phyloP scores from a whole-genome alignment of 306 rosid genomes.

The Ceratonia siliqua region DNA sequence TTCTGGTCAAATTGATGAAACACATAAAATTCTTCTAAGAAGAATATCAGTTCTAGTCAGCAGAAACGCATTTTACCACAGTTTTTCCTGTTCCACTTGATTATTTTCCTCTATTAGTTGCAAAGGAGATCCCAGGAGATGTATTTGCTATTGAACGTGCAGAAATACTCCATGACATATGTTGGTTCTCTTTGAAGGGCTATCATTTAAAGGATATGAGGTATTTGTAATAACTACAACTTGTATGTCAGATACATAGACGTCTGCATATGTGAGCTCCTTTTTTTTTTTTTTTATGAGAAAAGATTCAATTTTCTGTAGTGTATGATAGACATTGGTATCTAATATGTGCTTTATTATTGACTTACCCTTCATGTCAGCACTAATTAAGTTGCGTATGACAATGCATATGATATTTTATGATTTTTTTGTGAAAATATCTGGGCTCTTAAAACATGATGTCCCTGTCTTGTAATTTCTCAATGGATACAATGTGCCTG shows the following conservation, averaged over 20 bases:
- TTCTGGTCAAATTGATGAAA: constrained; percentile 61
- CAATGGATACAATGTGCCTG: not conserved
- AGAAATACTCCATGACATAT: constrained; percentile 56
- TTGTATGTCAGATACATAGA: not conserved
- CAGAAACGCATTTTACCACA: constrained; percentile 54
- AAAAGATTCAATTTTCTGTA: not conserved
- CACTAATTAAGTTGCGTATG: constrained; percentile 12
- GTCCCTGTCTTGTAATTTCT: constrained; percentile 18
- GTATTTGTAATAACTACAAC: constrained; percentile 45
- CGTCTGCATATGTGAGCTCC: not conserved
- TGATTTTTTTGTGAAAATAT: not conserved
- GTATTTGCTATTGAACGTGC: constrained; percentile 79
- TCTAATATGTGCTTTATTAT: constrained; percentile 23
- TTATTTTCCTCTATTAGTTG: constrained; percentile 55
- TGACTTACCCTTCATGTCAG: not conserved
- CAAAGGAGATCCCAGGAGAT: constrained; percentile 73
- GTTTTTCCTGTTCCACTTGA: constrained; percentile 44
- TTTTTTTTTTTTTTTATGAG: not conserved
- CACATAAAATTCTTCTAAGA: constrained; percentile 46
- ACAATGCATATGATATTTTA: not conserved
- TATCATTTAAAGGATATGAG: constrained; percentile 44
- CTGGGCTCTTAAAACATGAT: not conserved
- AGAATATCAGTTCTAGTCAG: constrained; percentile 60
- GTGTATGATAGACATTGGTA: not conserved
- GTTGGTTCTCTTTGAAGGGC: constrained; percentile 67